phyloP scores from a whole-genome alignment of 192 early-diverging fungal species.

The Coemansia guatemalensis region DNA sequence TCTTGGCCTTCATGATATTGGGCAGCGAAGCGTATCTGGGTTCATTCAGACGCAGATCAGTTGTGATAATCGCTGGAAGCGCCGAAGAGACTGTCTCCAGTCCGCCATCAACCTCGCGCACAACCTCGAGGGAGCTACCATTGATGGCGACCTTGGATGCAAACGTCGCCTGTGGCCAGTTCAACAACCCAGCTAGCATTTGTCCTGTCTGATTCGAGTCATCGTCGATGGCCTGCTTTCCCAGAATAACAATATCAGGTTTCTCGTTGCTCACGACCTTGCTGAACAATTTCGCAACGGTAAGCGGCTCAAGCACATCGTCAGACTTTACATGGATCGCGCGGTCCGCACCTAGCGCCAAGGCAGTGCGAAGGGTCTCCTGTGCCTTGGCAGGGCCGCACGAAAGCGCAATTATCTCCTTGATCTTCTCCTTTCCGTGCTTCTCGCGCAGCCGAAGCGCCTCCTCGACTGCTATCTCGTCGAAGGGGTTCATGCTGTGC shows the following conservation, averaged over 20 bases:
- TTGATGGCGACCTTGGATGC: conserved; percentile 91
- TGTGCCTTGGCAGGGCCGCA: conserved; percentile 86
- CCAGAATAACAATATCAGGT: conserved; percentile 91
- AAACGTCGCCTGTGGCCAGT: conserved; percentile 96
- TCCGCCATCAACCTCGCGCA: conserved; percentile 97
- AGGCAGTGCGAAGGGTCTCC: conserved; percentile 91
- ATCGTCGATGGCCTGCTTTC: conserved; percentile 99
- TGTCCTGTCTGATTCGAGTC: conserved; percentile 97
- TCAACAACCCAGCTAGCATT: conserved; percentile 95
- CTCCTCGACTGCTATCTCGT: conserved; percentile 98
- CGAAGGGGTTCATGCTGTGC: conserved; percentile 99
- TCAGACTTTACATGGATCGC: conserved; percentile 90
- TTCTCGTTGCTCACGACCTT: conserved; percentile 87
- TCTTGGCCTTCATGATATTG: conserved; percentile 99
- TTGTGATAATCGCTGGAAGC: conserved; percentile 92
- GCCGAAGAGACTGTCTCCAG: conserved; percentile 82
- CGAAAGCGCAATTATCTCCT: conserved; percentile 85
- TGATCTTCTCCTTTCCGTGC: conserved; percentile 57
- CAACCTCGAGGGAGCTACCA: conserved; percentile 70
- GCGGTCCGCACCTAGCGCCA: conserved; percentile 97
- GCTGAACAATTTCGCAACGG: conserved; percentile 92
- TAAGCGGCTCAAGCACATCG: conserved; percentile 79
- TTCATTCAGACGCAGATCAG: conserved; percentile 93
- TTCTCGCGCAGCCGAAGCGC: conserved; percentile 92
- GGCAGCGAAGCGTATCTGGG: conserved; percentile 93